Evolutionary conservation across 306 rosid species (phyloP), one percentile per base, ranked within the genome.

Genomic region (Prunus armeniaca): DNA sequence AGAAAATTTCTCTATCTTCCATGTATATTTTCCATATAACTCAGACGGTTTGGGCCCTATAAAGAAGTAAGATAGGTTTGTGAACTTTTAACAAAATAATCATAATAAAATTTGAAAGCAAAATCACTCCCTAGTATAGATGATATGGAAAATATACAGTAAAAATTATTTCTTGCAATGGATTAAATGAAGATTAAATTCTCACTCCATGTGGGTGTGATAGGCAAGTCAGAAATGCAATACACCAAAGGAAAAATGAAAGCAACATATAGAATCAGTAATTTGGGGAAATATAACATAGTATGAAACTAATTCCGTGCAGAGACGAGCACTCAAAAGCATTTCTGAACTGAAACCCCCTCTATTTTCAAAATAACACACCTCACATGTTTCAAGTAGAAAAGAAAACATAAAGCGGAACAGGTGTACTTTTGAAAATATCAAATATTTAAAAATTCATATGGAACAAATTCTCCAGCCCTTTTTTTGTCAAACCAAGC

Each of bases 1-100:
- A 69, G 97, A 89, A 89, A 96, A 96, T 45, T 96, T 96, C 81
- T 96, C 99, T 75, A 96, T 96, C 89, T 84, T 93, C 99, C 99
- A 96, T 28, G 99, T 96, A 80, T 93, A 84, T 84, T 84, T 96
- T 75, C 96, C 99, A 71, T 83, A 96, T 71, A 96, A 84, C 47
- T 87, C 93, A 3, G 97, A 88, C 24, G 99, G 99, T 78, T 93
- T 96, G 50, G 71, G 91, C 76, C 99, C 99, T 93, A 83, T 66
- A 78, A 74, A 78, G 73, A 74, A 27, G 78, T 25, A 74, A 74
- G 25, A 51, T 38, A 76, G 63, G 12, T 69, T 45, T 68, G 67
- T 78, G 47, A 82, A 75, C 50, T 76, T 69, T 54, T 71, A 25
- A 74, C 11, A 51, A 67, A 66, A 57, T 65, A 69, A 69, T 58